Evolutionary conservation across 192 early-diverging fungal genomes (phyloP), one percentile per base, ranked within the genome.

Genomic region (Rhizophagus sp.): DNA sequence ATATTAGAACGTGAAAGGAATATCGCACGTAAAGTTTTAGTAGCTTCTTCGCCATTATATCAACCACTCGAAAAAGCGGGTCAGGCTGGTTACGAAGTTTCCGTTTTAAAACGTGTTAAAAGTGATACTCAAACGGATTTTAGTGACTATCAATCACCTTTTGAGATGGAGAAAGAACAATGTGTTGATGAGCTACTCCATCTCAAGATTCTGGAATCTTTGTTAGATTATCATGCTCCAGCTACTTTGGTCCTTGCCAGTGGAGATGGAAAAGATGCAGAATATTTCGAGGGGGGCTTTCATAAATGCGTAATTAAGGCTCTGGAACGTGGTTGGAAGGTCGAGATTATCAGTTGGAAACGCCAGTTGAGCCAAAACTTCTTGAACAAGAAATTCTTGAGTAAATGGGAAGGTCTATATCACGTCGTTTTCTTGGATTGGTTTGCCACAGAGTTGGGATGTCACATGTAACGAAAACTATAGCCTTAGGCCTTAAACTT

Each of bases 331-430:
- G 86, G 86, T 12, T 87, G 86, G 86, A 82, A 83, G 36, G 84
- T 87, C 34, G 86, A 87, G 73, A 41, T 87, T 15, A 81, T 87
- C 39, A 85, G 84, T 66, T 87, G 86, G 86, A 80, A 87, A 73
- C 83, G 82, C 19, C 86, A 84, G 25, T 63, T 87, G 36, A 87
- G 86, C 34, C 50, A 50, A 64, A 79, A 79, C 34, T 79, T 79
- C 22, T 71, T 79, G 57, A 57, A 71, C 17, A 69, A 69, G 24
- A 79, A 71, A 30, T 79, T 79, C 66, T 79, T 79, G 34, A 69
- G 64, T 24, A 79, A 61, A 36, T 79, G 78, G 78, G 17, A 70
- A 41, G 78, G 68, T 8, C 36, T 5, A 17, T 79, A 79, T 71
- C 68, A 79, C 34, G 78, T 79, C 52, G 65, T 79, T 27, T 79